A percentile compares a stretch with the other conserved stretches of the same genome.
These are phyloP conservation scores for Paramecium sexaurelia DNA, from an alignment of 73 alveolate genomes.

Conservation along the genomic window DNA sequence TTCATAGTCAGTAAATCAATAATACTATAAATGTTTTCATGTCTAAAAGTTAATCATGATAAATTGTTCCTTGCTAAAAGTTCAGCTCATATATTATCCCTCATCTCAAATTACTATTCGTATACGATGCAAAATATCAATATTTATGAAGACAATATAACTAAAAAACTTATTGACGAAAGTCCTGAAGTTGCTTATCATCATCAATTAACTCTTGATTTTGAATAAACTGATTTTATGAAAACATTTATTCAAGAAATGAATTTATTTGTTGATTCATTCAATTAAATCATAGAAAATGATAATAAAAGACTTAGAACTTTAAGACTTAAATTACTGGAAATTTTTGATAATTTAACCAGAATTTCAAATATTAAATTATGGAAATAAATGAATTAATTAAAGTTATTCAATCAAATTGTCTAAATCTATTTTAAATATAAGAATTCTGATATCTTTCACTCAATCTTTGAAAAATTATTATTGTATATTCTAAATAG, in stretches of 20 bases:
- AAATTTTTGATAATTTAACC: constrained; percentile 36
- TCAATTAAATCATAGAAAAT: neutral
- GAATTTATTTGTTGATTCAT: neutral
- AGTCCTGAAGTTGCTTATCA: constrained; percentile 29
- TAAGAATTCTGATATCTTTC: constrained; percentile 1
- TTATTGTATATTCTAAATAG: constrained; percentile 17
- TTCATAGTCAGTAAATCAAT: neutral
- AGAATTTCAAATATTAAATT: constrained; percentile 29
- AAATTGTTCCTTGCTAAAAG: constrained; percentile 30
- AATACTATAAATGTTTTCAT: neutral
- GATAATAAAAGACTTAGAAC: neutral
- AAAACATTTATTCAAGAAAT: neutral
- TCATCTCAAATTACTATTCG: constrained; percentile 33
- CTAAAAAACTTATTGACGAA: neutral
- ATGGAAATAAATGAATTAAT: neutral
- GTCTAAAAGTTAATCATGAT: neutral
- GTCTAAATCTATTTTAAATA: neutral
- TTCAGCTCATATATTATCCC: constrained; percentile 28
- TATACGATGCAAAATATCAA: constrained; percentile 33
- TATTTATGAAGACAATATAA: neutral
- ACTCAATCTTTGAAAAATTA: constrained; percentile 26
- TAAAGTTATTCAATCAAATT: neutral
- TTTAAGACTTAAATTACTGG: constrained; percentile 3
- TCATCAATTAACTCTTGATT: neutral
- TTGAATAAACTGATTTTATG: constrained; percentile 44